Percentiles rank a stretch among this genome's conserved stretches.
These are phyloP conservation scores for Echium plantagineum DNA, from an alignment of 257 asterid species.

Conservation along the genomic window DNA sequence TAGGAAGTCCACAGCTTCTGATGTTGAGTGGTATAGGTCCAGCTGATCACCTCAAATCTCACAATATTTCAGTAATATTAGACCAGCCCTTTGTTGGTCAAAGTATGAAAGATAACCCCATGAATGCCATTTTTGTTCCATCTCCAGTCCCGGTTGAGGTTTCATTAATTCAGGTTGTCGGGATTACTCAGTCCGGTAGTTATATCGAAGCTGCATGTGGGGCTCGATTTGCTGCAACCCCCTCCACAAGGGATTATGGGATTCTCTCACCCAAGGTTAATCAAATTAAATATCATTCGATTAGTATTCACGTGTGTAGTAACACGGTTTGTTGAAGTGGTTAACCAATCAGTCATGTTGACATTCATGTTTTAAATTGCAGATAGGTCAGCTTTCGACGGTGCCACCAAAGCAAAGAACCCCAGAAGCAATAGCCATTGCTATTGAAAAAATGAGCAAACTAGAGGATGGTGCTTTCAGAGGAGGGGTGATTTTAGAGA, in stretches of 20 bases:
- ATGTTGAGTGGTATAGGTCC: conserved; percentile 89
- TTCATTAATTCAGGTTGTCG: conserved; percentile 78
- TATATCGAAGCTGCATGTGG: conserved; percentile 83
- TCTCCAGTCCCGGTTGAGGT: conserved; percentile 79
- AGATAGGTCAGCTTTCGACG: conserved; percentile 80
- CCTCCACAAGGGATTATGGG: conserved; percentile 32
- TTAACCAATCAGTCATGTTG: too few relatives aligned
- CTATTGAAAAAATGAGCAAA: conserved; percentile 38
- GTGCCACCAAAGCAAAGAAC: conserved; percentile 84
- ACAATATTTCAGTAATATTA: conserved; percentile 37
- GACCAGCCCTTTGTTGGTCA: conserved; percentile 74
- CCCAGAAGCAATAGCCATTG: conserved; percentile 47
- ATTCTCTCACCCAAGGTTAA: conserved; percentile 85
- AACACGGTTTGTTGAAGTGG: too few relatives aligned
- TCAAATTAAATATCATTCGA: background rate
- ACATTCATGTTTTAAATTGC: background rate
- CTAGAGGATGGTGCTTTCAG: conserved; percentile 32
- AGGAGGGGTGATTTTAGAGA: conserved; percentile 82
- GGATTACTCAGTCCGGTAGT: conserved; percentile 47
- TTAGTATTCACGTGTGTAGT: too few relatives aligned
- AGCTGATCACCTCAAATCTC: conserved; percentile 39
- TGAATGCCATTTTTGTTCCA: conserved; percentile 76
- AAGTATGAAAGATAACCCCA: conserved; percentile 90
- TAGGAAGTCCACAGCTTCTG: conserved; percentile 87
- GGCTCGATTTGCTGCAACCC: conserved; percentile 33